phyloP scores from a whole-genome alignment of 1,284 basidiomycete genomes.

The Leccinum pachyderme region DNA sequence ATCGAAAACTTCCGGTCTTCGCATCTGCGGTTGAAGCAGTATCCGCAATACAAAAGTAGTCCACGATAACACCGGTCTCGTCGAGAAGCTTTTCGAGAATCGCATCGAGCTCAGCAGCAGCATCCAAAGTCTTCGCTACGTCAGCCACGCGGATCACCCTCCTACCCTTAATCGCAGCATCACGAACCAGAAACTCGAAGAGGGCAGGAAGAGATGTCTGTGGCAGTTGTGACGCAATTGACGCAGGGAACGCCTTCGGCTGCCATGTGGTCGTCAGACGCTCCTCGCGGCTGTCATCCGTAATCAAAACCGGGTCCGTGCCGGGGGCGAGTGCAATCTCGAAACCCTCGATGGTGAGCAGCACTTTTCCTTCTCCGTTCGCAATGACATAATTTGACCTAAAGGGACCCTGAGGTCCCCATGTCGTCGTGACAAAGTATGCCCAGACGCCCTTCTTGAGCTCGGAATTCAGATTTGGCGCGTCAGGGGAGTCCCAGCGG shows the following conservation, averaged over 20 bases:
- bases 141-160: conserved; percentile 26
- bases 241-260: conserved; percentile 23
- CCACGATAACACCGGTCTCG: conserved; percentile 21
- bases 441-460: conserved; percentile 31
- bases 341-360: conserved; percentile 32
- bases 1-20: conserved; percentile 18
- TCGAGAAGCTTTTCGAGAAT: conserved; percentile 15
- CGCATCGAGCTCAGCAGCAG: conserved; percentile 17
- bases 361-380: conserved; percentile 27
- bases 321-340: conserved; percentile 31
- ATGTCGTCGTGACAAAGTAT: conserved; percentile 21
- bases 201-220: conserved; percentile 14
- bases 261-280: conserved; percentile 31
- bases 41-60: conserved; percentile 25
- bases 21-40: conserved; percentile 22
- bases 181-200: conserved; percentile 17
- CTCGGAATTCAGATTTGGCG: conserved; percentile 22
- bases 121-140: conserved; percentile 15
- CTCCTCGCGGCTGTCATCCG: conserved; percentile 23
- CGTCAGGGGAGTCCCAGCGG: conserved; percentile 30
- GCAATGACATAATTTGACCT: conserved; percentile 29
- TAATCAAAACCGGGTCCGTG: conserved; percentile 24
- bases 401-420: conserved; percentile 28
- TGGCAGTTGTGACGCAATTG: conserved; percentile 3
- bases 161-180: conserved; percentile 18